Evolutionary conservation across 441 rosid genomes (phyloP), one percentile per base, ranked within the genome.

Genomic region (Biscutella laevigata): DNA sequence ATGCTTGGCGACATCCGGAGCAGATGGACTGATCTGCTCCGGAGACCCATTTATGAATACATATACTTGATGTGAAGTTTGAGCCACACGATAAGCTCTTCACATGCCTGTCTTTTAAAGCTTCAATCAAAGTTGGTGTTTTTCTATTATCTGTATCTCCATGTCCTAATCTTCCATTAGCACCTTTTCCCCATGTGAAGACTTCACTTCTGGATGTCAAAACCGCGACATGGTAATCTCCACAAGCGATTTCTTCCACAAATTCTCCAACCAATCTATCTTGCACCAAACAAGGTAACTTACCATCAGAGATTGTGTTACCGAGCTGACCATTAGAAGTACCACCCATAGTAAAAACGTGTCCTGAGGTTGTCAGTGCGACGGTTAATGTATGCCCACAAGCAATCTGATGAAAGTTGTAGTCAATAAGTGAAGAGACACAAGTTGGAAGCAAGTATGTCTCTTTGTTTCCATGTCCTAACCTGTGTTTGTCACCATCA

Each of bases 1-100:
- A 89, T 8, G 94, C 87, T 69, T 82, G 95, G 29, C 91, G 75
- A 61, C 97, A 89, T 25, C 88, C 87, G 1, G 85, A 82, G 79
- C 97, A 89, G 27, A 89, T 66, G 20, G 95, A 89, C 51, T 89
- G 97, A 59, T 89, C 95, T 4, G 78, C 81, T 44, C 97, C 95
- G 0, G 97, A 84, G 8, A 86, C 84, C 95, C 97, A 86, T 34
- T 89, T 89, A 61, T 89, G 97, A 48, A 82, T 81, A 72, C 94
- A 89, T 61, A 89, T 84, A 59, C 91, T 75, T 0, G 97, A 77
- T 20, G 95, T 90, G 57, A 82, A 86, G 81, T 84, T 90, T 4
- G 94, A 78, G 39, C 97, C 97, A 43, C 97, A 90, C 9, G 95
- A 84, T 66, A 89, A 71, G 30, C 71, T 84, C 58, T 90, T 90